phyloP scores from a whole-genome alignment of 2,329 filamentous ascomycete genomes.

The Pezicula carpinea region DNA sequence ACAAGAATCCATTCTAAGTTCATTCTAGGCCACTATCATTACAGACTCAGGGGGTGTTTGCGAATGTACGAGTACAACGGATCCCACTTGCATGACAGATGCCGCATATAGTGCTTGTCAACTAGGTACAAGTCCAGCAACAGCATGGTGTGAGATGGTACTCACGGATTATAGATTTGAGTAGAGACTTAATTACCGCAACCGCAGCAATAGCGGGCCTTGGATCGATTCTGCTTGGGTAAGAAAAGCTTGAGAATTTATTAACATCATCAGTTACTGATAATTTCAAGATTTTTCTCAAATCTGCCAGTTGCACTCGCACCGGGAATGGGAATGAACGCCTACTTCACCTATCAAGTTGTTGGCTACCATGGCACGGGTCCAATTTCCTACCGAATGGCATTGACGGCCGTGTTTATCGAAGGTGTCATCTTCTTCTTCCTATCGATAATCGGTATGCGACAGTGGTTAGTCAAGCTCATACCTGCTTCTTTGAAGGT shows the following conservation, averaged over 20 bases:
- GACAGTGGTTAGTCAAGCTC: slow-evolving; percentile 62
- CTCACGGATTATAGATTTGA: slow-evolving; percentile 45
- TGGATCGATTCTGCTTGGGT: slow-evolving; percentile 68
- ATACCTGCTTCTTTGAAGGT: slow-evolving; percentile 59
- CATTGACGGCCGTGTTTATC: slow-evolving; percentile 56
- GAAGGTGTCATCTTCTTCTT: slow-evolving; percentile 58
- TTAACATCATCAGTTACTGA: slow-evolving; percentile 49
- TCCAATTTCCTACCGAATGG: slow-evolving; percentile 48
- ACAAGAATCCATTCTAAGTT: not conserved
- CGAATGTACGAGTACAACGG: slow-evolving; percentile 40
- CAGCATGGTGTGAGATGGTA: not conserved
- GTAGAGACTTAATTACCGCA: slow-evolving; percentile 69
- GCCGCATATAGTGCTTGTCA: slow-evolving; percentile 37
- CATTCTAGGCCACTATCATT: slow-evolving; percentile 52
- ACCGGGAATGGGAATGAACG: slow-evolving; percentile 60
- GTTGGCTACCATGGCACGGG: slow-evolving; percentile 53
- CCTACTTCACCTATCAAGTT: slow-evolving; percentile 60
- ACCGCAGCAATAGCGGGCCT: slow-evolving; percentile 74
- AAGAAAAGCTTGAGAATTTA: slow-evolving; percentile 73
- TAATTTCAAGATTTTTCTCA: not conserved
- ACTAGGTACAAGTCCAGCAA: slow-evolving; percentile 13
- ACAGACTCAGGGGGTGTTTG: slow-evolving; percentile 72
- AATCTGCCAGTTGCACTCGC: slow-evolving; percentile 28
- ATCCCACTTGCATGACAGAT: slow-evolving; percentile 14
- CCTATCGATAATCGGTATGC: slow-evolving; percentile 60